Conservation (phyloP, 2,329 filamentous ascomycete genomes). For the Coniochaeta ligniaria region DNA sequence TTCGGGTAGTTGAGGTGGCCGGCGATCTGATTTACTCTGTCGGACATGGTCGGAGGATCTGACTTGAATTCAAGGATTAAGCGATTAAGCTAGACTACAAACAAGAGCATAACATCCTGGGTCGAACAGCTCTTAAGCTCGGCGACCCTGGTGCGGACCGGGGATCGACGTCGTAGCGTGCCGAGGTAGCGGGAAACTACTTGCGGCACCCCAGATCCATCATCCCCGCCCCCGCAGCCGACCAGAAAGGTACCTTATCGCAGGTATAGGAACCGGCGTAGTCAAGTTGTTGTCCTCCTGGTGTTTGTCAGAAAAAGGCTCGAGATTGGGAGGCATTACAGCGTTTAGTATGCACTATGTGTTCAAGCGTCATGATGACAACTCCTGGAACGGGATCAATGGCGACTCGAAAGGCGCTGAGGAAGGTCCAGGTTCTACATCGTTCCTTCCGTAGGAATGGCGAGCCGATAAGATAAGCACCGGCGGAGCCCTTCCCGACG, state of each 20-base stretch:
- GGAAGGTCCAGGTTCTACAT: not conserved
- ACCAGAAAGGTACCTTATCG: not conserved
- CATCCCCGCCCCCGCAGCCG: not conserved
- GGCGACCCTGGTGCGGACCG: not conserved
- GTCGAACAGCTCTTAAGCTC: not conserved
- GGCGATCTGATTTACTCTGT: constrained; percentile 64
- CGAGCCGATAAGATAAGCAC: not conserved
- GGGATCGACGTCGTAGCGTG: constrained; percentile 1
- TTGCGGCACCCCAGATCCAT: not conserved
- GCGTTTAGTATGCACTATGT: not conserved
- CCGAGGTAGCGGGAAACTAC: constrained; percentile 2
- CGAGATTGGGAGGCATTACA: not conserved
- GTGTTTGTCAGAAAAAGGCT: not conserved
- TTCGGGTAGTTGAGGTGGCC: constrained; percentile 76
- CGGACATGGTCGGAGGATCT: constrained; percentile 31
- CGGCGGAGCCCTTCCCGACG: not conserved
- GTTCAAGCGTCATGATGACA: not conserved
- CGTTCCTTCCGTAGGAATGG: not conserved
- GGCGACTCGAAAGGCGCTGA: not conserved
- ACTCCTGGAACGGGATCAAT: not conserved
- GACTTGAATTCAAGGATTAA: not conserved
- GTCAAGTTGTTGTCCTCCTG: not conserved
- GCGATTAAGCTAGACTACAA: not conserved
- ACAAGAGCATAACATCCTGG: not conserved
- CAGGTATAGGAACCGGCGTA: not conserved